Percentiles rank a stretch among this genome's conserved stretches.
These are phyloP conservation scores for Sergeia podlipaevii DNA, from an alignment of 208 protist genomes.

Conservation along the genomic window DNA sequence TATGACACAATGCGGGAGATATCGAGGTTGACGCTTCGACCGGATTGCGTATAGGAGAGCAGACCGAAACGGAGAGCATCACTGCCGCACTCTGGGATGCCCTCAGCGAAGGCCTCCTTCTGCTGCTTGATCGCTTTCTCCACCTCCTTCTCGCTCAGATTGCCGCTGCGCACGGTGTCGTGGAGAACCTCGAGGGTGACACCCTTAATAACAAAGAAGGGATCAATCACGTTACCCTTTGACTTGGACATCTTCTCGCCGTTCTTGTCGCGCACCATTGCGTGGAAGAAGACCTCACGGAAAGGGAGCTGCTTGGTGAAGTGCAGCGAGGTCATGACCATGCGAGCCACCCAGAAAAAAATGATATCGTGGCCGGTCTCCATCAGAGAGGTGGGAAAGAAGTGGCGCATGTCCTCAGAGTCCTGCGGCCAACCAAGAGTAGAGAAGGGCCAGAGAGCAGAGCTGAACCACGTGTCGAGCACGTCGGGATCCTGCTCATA, in stretches of 20 bases:
- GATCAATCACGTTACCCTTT: conserved; percentile 99
- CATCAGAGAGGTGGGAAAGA: conserved; percentile 97
- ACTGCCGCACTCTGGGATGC: conserved; percentile 98
- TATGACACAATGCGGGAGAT: conserved; percentile 96
- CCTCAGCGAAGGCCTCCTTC: conserved; percentile 94
- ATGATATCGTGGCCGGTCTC: conserved; percentile 99
- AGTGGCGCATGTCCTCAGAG: conserved; percentile 91
- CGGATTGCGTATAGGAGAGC: conserved; percentile 95
- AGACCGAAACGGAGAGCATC: conserved; percentile 99
- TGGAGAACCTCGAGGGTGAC: conserved; percentile 94
- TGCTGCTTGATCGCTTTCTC: conserved; percentile 87
- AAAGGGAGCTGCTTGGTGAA: conserved; percentile 97
- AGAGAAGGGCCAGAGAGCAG: conserved; percentile 99
- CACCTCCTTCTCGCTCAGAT: conserved; percentile 93
- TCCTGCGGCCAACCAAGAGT: conserved; percentile 96
- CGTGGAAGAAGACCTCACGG: conserved; percentile 97
- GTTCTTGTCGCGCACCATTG: conserved; percentile 99
- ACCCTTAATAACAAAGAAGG: conserved; percentile 98
- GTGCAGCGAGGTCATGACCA: conserved; percentile 99
- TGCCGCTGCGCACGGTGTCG: conserved; percentile 90
- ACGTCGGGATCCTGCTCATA: conserved; percentile 99
- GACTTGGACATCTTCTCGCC: conserved; percentile 99
- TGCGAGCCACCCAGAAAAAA: conserved; percentile 99
- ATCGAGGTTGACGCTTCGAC: conserved; percentile 98
- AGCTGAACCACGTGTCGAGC: conserved; percentile 99